These are phyloP conservation scores for Penicillium sp. DNA, from an alignment of 2,329 filamentous ascomycete genomes.

Conservation along the genomic window DNA sequence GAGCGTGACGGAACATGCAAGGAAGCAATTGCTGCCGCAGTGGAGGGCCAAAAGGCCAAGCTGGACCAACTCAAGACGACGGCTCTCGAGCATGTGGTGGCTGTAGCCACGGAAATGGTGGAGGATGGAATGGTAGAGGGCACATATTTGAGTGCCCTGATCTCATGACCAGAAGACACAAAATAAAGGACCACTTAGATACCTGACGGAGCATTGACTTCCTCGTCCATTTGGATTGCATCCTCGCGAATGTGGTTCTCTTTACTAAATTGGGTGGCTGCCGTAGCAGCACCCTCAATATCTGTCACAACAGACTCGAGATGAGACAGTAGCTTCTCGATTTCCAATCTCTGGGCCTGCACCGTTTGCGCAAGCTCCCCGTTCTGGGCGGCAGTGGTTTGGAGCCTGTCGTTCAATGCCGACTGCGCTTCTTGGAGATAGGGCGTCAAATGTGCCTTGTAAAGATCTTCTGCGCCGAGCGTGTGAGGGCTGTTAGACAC, in stretches of 20 bases:
- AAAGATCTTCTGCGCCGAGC: conserved; percentile 55
- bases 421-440: conserved; percentile 52
- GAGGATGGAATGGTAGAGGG: conserved; percentile 51
- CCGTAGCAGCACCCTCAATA: conserved; percentile 51
- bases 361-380: conserved; percentile 52
- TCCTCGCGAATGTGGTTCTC: conserved; percentile 42
- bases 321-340: conserved; percentile 53
- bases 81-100: conserved; percentile 39
- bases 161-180: conserved; percentile 25
- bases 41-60: conserved; percentile 42
- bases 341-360: conserved; percentile 55
- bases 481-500: conserved; percentile 53
- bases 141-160: conserved; percentile 32
- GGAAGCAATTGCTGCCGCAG: conserved; percentile 48
- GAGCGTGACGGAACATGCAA: conserved; percentile 48
- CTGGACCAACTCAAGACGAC: conserved; percentile 38
- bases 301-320: conserved; percentile 58
- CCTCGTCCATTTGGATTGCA: conserved; percentile 45
- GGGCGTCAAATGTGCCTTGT: conserved; percentile 58
- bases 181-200: conserved; percentile 20
- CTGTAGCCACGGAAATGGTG: conserved; percentile 51
- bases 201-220: conserved; percentile 33
- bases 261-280: conserved; percentile 40
- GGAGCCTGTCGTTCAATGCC: conserved; percentile 51
- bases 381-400: conserved; percentile 53